Conservation (phyloP, 108 stramenopile genomes). For the Halocafeteria seosinensis region DNA sequence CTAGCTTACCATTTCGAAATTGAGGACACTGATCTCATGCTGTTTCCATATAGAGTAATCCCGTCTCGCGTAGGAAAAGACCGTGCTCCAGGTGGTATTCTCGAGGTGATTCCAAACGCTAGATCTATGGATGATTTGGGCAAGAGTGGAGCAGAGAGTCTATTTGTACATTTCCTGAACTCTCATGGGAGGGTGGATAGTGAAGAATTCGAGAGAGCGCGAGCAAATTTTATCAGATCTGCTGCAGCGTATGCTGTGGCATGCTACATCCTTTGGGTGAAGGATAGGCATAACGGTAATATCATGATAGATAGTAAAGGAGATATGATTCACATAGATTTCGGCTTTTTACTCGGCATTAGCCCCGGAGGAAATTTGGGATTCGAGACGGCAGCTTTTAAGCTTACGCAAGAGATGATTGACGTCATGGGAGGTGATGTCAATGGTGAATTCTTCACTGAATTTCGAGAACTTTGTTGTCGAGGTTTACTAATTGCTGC, state of each 20-base stretch:
- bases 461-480: background rate
- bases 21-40: conserved; percentile 63
- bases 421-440: conserved; percentile 71
- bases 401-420: conserved; percentile 78
- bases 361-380: conserved; percentile 57
- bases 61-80: conserved; percentile 35
- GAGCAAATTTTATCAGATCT: conserved; percentile 70
- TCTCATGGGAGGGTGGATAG: conserved; percentile 51
- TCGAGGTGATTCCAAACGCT: conserved; percentile 87
- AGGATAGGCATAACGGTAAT: conserved; percentile 99
- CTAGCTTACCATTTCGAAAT: conserved; percentile 74
- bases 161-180: conserved; percentile 58
- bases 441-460: background rate
- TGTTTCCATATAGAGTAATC: conserved; percentile 85
- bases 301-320: conserved; percentile 86
- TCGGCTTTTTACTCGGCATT: conserved; percentile 95
- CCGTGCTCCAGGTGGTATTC: conserved; percentile 56
- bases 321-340: conserved; percentile 91
- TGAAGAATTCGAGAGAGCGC: conserved; percentile 49
- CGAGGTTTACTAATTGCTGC: background rate
- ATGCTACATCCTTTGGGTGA: conserved; percentile 77
- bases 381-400: conserved; percentile 92
- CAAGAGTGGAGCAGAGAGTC: conserved; percentile 49
- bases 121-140: conserved; percentile 70
- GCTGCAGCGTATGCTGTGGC: conserved; percentile 77